Evolutionary conservation across 495 filamentous ascomycete genomes (phyloP).

Genomic region (Xylaria intraflava): DNA sequence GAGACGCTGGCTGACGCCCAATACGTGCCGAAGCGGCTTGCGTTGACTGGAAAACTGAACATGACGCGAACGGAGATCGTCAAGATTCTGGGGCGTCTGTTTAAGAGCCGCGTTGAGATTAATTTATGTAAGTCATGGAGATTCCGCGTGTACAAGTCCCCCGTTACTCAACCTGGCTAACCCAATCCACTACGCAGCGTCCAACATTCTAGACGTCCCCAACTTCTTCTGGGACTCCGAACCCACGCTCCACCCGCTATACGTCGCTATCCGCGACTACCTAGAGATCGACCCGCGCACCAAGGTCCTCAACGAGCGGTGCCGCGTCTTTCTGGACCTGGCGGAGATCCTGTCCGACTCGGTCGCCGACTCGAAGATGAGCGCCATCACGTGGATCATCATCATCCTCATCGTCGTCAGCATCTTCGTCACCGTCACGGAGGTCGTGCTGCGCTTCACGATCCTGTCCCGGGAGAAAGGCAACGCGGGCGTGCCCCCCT

Average conservation of each 20-base stretch:
- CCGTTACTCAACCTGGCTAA: background rate
- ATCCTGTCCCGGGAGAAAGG: conserved; percentile 53
- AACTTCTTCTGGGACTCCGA: conserved; percentile 99
- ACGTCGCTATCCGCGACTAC: conserved; percentile 91
- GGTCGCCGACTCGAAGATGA: conserved; percentile 91
- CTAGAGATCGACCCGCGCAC: conserved; percentile 94
- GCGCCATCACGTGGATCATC: conserved; percentile 92
- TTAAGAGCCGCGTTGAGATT: conserved; percentile 92
- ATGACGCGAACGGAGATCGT: conserved; percentile 92
- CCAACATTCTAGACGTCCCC: conserved; percentile 93
- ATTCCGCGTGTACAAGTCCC: conserved; percentile 32
- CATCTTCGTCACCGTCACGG: conserved; percentile 82
- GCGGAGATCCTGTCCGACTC: conserved; percentile 91
- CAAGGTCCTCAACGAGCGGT: conserved; percentile 93
- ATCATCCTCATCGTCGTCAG: conserved; percentile 87
- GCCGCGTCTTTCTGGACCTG: conserved; percentile 91
- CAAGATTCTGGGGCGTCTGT: conserved; percentile 79
- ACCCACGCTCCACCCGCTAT: conserved; percentile 89
- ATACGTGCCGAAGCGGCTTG: conserved; percentile 80
- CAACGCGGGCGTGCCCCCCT: conserved; percentile 15
- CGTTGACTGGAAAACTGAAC: conserved; percentile 81
- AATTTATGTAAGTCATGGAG: conserved; percentile 99
- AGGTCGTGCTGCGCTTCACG: conserved; percentile 81
- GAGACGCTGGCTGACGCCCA: conserved; percentile 90
- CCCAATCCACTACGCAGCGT: conserved; percentile 52